Evolutionary conservation across 2,329 filamentous ascomycete genomes (phyloP).

Genomic region (Sporothrix brasiliensis): DNA sequence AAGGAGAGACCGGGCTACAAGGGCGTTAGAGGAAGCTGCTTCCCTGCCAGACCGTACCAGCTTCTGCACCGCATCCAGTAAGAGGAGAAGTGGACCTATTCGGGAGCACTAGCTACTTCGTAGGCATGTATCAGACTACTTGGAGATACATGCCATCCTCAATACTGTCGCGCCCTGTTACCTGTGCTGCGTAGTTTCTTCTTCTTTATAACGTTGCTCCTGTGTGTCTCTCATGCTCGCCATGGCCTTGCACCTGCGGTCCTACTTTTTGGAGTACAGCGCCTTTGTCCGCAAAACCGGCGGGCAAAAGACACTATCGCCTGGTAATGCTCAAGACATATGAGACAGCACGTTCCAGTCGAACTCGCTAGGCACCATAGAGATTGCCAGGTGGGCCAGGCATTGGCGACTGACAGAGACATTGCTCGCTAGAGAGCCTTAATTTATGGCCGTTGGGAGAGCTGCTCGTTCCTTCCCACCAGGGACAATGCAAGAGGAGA

Average conservation of each 20-base stretch:
- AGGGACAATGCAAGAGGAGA: neutral
- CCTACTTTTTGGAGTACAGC: conserved; percentile 1
- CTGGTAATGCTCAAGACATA: neutral
- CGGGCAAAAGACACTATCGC: neutral
- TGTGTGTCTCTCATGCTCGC: neutral
- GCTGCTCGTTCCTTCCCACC: conserved; percentile 8
- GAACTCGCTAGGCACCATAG: neutral
- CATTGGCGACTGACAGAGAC: neutral
- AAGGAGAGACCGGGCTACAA: conserved; percentile 11
- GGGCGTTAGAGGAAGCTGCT: neutral
- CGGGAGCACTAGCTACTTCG: neutral
- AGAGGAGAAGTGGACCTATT: neutral
- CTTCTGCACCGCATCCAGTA: conserved; percentile 9
- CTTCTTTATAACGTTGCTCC: neutral
- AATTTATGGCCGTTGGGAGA: neutral
- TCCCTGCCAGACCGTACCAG: neutral
- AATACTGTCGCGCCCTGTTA: conserved; percentile 7
- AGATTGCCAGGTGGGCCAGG: neutral
- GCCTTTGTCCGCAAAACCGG: neutral
- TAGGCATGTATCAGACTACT: conserved; percentile 14
- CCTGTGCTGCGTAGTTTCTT: neutral
- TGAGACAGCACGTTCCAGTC: conserved; percentile 10
- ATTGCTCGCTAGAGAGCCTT: no score
- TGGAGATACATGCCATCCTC: neutral
- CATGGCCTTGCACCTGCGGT: neutral